These are phyloP conservation scores for Moringa oleifera DNA, from an alignment of 345 rosid genomes.

Conservation along the genomic window DNA sequence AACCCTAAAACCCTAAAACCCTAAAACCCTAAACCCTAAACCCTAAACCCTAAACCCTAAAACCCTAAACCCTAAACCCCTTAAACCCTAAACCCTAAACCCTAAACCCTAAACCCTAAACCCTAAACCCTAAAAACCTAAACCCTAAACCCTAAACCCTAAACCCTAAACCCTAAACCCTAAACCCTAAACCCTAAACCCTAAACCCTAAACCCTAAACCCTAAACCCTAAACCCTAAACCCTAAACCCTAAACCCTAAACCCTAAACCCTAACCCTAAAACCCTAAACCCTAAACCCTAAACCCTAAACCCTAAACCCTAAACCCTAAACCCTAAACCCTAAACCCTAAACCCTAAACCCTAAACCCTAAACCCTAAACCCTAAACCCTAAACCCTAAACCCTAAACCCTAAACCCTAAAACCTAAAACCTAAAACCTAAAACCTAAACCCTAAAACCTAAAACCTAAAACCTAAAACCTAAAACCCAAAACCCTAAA, in stretches of 20 bases:
- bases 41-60: conserved; percentile 9
- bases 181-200: conserved; percentile 1
- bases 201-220: conserved; percentile 1
- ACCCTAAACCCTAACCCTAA: conserved; percentile 5
- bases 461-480: too few species aligned
- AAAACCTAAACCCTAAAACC: too few species aligned
- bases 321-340: conserved; percentile 5
- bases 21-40: conserved; percentile 10
- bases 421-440: too few species aligned
- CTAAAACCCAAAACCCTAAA: too few species aligned
- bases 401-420: conserved; percentile 12
- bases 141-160: conserved; percentile 1
- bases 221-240: conserved; percentile 5
- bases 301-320: conserved; percentile 10
- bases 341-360: background rate
- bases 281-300: conserved; percentile 12
- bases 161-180: conserved; percentile 2
- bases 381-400: conserved; percentile 8
- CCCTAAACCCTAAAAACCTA: too few species aligned
- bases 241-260: conserved; percentile 7
- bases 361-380: background rate
- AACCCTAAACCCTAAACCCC: too few species aligned
- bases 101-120: background rate
- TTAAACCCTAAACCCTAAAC: background rate
- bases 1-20: conserved; percentile 5